Base-by-base conservation (phyloP, 2,329 filamentous ascomycete species). In the Xylariaceae sp. region DNA sequence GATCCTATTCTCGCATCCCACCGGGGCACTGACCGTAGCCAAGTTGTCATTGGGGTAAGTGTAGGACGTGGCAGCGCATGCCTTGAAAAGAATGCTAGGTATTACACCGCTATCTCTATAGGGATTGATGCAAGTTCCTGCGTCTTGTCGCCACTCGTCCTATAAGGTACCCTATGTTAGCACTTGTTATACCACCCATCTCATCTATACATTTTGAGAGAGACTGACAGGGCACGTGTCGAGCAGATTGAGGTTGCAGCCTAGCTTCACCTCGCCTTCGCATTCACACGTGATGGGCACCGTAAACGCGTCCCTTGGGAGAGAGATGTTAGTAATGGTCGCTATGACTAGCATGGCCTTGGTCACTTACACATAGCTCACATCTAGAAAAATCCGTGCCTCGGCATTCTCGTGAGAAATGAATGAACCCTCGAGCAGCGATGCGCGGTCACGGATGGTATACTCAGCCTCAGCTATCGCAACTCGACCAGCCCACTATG, bases 311-410 rank as follows among this genome's bases (percentile, higher is more conserved):
- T 67, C 66, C 3, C 65, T 68, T 23, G 19, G 11, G 28, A 16
- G 24, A 17, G n/a, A 3, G 1, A 1, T 24, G 46, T 66, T 34
- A 63, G 56, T 2, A 41, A n/a, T 16, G 17, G 39, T 44, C 29
- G 29, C 4, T 33, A 12, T 31, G 19, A 45, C 16, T 14, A 31
- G 6, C 1, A 14, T 17, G 12, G 33, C 8, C 19, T 19, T 21
- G 21, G 14, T 28, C n/a, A 40, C 65, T 58, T 59, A 68, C 66
- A 67, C 66, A 45, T 68, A 68, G 58, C 66, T 68, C 8, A 68
- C 61, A 34, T 68, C 66, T 31, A 68, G 16, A 2, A 59, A 49
- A 14, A 66, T 57, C 3, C 36, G 26, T 11, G 63, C 58, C 8
- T 29, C 11, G 2, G 16, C 24, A 9, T 16, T 24, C 2, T 5